Evolutionary conservation across 148 eudicot genomes (phyloP).

Genomic region (Mesembryanthemum crystallinum): DNA sequence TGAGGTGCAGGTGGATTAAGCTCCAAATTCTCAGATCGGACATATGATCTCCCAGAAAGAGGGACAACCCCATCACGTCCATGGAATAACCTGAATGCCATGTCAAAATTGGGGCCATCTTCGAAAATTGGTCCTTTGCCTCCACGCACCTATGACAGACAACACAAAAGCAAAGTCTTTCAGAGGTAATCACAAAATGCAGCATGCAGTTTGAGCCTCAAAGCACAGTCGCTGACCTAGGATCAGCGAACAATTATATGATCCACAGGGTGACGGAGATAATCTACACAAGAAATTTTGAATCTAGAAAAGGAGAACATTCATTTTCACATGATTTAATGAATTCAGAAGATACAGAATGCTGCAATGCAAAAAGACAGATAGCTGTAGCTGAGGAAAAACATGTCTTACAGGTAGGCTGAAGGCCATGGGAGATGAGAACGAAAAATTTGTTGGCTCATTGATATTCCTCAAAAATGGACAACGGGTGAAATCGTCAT

Average conservation of each 20-base stretch:
- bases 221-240: not conserved
- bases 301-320: not conserved
- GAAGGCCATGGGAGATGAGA: conserved; percentile 61
- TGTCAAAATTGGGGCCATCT: conserved; percentile 96
- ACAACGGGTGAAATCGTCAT: conserved; percentile 59
- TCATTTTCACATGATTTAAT: not conserved
- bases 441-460: conserved; percentile 85
- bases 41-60: conserved; percentile 62
- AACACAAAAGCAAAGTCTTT: not conserved
- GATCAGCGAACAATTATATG: not conserved
- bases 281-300: not conserved
- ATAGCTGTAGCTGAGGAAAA: not conserved
- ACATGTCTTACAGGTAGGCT: conserved; percentile 64
- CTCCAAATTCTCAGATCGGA: conserved; percentile 45
- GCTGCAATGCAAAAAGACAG: not conserved
- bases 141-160: conserved; percentile 51
- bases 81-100: conserved; percentile 87
- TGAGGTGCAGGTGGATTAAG: conserved; percentile 48
- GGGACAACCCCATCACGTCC: conserved; percentile 96
- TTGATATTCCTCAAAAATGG: conserved; percentile 92
- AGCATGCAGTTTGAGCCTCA: not conserved
- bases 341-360: not conserved
- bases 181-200: not conserved
- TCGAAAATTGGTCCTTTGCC: conserved; percentile 95
- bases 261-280: not conserved